Conservation (phyloP, 2,329 filamentous ascomycete species). For the Cladosporium sp. region DNA sequence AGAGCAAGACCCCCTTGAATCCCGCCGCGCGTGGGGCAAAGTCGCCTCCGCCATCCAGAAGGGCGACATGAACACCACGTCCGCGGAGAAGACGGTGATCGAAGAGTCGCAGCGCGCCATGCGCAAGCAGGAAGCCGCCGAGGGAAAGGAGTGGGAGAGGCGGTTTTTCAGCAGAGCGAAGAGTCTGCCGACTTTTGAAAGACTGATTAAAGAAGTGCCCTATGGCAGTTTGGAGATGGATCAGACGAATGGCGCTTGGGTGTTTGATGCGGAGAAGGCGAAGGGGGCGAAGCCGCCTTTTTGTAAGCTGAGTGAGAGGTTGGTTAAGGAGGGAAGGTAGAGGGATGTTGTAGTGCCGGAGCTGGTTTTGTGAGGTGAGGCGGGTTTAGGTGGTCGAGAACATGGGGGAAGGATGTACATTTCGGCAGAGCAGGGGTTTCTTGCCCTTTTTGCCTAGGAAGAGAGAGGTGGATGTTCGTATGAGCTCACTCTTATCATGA, state of each 20-base stretch:
- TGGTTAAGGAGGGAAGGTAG: conserved; percentile 16
- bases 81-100: conserved; percentile 78
- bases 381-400: too few species aligned
- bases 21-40: conserved; percentile 79
- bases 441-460: too few species aligned
- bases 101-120: conserved; percentile 81
- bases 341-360: too few species aligned
- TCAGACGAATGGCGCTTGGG: conserved; percentile 68
- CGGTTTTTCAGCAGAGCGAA: conserved; percentile 65
- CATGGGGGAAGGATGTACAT: too few species aligned
- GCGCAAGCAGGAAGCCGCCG: conserved; percentile 69
- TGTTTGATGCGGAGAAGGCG: conserved; percentile 57
- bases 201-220: conserved; percentile 44
- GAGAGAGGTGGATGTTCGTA: too few species aligned
- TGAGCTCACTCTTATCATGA: too few species aligned
- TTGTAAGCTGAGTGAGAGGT: conserved; percentile 22
- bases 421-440: too few species aligned
- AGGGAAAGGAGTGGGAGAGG: conserved; percentile 73
- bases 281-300: conserved; percentile 29
- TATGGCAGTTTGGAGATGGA: conserved; percentile 49
- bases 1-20: conserved; percentile 81
- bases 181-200: conserved; percentile 42
- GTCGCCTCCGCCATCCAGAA: conserved; percentile 76
- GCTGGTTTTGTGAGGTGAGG: too few species aligned
- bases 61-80: conserved; percentile 80